These are phyloP conservation scores for Coemansia sp. DNA, from an alignment of 192 early-diverging fungal species.

Conservation along the genomic window DNA sequence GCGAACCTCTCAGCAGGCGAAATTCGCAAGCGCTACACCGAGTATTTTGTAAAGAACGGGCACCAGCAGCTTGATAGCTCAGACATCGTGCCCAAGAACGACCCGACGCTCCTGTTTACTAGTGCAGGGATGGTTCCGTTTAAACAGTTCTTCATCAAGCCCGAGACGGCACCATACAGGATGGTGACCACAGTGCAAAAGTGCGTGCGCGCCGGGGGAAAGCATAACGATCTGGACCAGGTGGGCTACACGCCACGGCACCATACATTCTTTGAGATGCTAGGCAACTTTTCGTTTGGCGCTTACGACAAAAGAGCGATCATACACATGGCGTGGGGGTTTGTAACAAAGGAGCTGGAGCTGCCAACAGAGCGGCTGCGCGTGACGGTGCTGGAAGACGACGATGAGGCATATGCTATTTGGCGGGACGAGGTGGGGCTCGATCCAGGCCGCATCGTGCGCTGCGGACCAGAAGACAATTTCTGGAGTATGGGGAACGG, in stretches of 20 bases:
- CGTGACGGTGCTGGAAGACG: slow-evolving; percentile 86
- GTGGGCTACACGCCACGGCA: slow-evolving; percentile 95
- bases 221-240: slow-evolving; percentile 99
- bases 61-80: slow-evolving; percentile 77
- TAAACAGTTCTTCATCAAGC: slow-evolving; percentile 91
- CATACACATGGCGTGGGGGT: slow-evolving; percentile 85
- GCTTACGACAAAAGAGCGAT: slow-evolving; percentile 95
- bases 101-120: slow-evolving; percentile 91
- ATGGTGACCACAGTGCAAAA: slow-evolving; percentile 93
- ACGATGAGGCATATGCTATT: slow-evolving; percentile 76
- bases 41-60: slow-evolving; percentile 69
- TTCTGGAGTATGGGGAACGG: slow-evolving; percentile 98
- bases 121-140: slow-evolving; percentile 98
- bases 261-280: slow-evolving; percentile 99
- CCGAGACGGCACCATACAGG: slow-evolving; percentile 77
- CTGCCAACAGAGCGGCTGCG: slow-evolving; percentile 82
- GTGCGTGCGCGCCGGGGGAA: slow-evolving; percentile 96
- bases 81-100: slow-evolving; percentile 87
- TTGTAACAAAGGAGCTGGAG: slow-evolving; percentile 78
- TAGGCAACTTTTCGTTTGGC: slow-evolving; percentile 99
- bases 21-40: slow-evolving; percentile 83
- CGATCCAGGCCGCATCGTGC: slow-evolving; percentile 71
- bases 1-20: slow-evolving; percentile 53
- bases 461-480: slow-evolving; percentile 87
- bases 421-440: slow-evolving; percentile 82